phyloP scores from a whole-genome alignment of 1,284 basidiomycete genomes.

The Ustilago hordei region DNA sequence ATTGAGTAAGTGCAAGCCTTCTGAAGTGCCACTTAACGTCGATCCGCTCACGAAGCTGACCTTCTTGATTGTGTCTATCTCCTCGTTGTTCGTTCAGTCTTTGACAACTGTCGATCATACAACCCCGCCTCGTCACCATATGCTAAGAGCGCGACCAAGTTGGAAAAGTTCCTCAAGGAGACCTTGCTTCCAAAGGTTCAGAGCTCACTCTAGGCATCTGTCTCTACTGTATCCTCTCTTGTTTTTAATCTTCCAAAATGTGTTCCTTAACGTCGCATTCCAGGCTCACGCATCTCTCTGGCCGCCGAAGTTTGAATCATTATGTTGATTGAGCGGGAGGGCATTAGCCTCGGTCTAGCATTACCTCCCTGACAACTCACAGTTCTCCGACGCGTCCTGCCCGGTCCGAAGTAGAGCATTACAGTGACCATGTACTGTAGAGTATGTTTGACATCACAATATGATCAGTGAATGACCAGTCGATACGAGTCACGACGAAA shows the following conservation, averaged over 20 bases:
- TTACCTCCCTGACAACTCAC: no score
- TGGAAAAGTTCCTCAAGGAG: constrained; percentile 75
- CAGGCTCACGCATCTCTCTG: no score
- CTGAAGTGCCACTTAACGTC: no score
- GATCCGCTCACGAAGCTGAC: constrained; percentile 1
- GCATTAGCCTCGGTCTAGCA: no score
- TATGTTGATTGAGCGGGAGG: no score
- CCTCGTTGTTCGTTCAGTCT: constrained; percentile 71
- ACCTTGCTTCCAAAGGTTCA: constrained; percentile 56
- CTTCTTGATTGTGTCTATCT: constrained; percentile 8
- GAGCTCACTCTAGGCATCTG: constrained; percentile 33
- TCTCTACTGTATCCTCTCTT: not conserved
- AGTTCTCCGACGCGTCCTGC: no score
- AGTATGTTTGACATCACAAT: no score
- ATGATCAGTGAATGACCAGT: no score
- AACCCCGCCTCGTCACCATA: constrained; percentile 89
- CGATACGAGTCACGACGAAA: no score
- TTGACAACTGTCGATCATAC: constrained; percentile 90
- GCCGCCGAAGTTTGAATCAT: no score
- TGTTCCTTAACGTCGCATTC: not conserved
- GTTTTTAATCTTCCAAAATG: not conserved
- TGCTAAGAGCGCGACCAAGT: constrained; percentile 83
- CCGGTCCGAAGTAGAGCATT: no score
- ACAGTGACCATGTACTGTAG: no score
- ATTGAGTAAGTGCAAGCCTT: constrained; percentile 24